Conservation (phyloP, 768 basidiomycete genomes). For the Pulveroboletus sp. region DNA sequence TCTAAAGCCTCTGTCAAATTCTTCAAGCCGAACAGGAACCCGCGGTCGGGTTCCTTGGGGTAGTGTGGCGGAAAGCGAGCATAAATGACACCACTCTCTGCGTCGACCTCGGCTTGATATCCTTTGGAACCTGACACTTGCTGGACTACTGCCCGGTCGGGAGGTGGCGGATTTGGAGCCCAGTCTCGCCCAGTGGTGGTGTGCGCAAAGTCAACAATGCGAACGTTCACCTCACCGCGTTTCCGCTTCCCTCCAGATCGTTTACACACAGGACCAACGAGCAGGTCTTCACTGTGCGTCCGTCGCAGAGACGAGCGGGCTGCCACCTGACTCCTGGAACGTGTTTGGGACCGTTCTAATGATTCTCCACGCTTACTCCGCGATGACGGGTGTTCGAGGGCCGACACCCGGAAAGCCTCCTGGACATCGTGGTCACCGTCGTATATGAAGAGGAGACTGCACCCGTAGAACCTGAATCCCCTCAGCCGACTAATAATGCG, state of each 20-base stretch:
- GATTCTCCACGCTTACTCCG: conserved; percentile 76
- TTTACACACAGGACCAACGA: conserved; percentile 61
- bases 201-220: conserved; percentile 97
- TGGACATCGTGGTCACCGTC: conserved; percentile 92
- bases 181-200: conserved; percentile 96
- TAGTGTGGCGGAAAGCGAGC: conserved; percentile 95
- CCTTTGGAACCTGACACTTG: conserved; percentile 62
- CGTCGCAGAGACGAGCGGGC: conserved; percentile 53
- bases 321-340: conserved; percentile 40
- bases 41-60: conserved; percentile 84
- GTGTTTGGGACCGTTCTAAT: conserved; percentile 50
- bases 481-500: conserved; percentile 83
- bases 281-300: conserved; percentile 75
- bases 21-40: conserved; percentile 89
- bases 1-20: conserved; percentile 73
- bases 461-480: conserved; percentile 98
- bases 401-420: conserved; percentile 59
- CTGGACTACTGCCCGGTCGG: conserved; percentile 35
- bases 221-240: conserved; percentile 90
- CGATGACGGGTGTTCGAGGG: conserved; percentile 58
- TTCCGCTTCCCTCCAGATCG: conserved; percentile 63
- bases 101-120: conserved; percentile 79
- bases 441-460: conserved; percentile 93
- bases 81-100: conserved; percentile 75
- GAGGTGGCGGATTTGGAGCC: conserved; percentile 54